Evolutionary conservation across 331 rosid genomes (phyloP).

Genomic region (Phaseolus coccineus): DNA sequence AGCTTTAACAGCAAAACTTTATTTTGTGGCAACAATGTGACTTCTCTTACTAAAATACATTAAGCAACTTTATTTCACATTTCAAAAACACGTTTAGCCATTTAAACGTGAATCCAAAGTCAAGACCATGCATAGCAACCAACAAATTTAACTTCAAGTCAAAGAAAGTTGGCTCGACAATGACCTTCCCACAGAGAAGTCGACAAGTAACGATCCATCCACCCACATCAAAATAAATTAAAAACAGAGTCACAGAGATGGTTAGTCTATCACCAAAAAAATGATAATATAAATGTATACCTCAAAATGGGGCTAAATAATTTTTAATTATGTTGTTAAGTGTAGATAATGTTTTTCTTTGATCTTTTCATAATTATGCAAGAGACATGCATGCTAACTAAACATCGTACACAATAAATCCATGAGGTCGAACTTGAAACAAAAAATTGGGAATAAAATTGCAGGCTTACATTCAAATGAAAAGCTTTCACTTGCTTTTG

Average conservation of each 20-base stretch:
- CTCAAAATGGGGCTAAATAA: not conserved
- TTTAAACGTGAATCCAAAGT: too few relatives aligned
- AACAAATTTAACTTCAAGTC: not conserved
- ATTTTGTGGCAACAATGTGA: too few relatives aligned
- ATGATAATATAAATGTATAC: not conserved
- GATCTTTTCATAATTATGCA: too few relatives aligned
- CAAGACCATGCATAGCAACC: not conserved
- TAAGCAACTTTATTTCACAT: too few relatives aligned
- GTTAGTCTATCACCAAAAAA: not conserved
- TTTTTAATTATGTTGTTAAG: not conserved
- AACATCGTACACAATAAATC: slow-evolving; percentile 20
- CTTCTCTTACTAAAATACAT: too few relatives aligned
- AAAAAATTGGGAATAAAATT: not conserved
- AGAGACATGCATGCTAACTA: not conserved
- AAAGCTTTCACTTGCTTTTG: slow-evolving; percentile 32
- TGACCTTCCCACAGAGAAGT: not conserved
- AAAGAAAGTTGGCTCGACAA: slow-evolving; percentile 10
- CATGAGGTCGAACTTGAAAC: not conserved
- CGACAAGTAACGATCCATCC: not conserved
- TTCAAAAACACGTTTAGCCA: too few relatives aligned
- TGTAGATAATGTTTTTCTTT: not conserved
- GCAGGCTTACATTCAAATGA: slow-evolving; percentile 36
- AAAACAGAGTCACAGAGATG: not conserved
- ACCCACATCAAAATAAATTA: not conserved
- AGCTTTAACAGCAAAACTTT: too few relatives aligned